phyloP scores from a whole-genome alignment of 169 alveolate species.

The Plasmodium cynomolgi region DNA sequence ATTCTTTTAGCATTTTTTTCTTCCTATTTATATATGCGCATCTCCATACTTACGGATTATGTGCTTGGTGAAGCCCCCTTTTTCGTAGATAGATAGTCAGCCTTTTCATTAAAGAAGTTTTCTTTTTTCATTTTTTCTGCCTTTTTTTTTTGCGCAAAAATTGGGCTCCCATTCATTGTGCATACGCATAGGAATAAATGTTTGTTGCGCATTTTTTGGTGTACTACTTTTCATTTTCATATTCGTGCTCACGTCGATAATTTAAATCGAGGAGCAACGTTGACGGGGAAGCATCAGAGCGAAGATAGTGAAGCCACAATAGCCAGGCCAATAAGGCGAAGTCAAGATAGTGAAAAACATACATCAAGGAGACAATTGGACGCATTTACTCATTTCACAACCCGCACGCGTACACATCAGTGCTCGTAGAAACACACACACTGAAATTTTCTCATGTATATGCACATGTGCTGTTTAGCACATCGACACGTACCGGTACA shows the following conservation, averaged over 20 bases:
- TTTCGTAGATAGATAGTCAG: background rate
- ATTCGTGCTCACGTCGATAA: background rate
- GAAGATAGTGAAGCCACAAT: background rate
- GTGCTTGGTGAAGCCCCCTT: background rate
- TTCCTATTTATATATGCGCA: background rate
- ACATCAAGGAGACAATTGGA: background rate
- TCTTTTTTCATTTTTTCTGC: background rate
- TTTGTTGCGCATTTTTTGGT: background rate
- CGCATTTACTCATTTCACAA: background rate
- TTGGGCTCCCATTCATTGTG: background rate
- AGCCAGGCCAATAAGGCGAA: background rate
- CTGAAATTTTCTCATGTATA: background rate
- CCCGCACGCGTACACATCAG: background rate
- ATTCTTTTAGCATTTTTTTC: background rate
- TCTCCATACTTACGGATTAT: background rate
- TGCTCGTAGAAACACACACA: background rate
- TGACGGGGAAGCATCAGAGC: background rate
- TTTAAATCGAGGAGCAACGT: background rate
- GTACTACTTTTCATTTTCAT: background rate
- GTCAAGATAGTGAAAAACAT: background rate
- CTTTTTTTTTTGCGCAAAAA: background rate
- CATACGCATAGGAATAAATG: background rate
- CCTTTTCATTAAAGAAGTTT: background rate
- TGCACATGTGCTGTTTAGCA: background rate
- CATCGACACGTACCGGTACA: background rate